Evolutionary conservation across 139 green algal species (phyloP).

Genomic region (Penium margaritaceum): DNA sequence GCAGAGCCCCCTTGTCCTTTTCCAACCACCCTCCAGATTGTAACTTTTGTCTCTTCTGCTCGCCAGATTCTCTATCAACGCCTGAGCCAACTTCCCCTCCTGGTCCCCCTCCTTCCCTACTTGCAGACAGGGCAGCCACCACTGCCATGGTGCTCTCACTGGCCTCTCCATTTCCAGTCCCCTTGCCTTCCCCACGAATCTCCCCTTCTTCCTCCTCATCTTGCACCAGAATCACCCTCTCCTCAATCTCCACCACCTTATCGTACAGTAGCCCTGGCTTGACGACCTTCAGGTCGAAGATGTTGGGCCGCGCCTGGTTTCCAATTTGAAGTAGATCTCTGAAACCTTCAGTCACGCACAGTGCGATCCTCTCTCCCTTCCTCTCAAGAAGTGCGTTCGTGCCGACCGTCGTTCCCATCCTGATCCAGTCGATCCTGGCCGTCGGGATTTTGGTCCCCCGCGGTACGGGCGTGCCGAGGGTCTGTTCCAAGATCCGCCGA

Average conservation of each 20-base stretch:
- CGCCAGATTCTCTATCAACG: too few species aligned
- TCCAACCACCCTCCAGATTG: not conserved
- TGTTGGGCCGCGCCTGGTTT: slow-evolving; percentile 65
- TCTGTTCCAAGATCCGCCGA: slow-evolving; percentile 75
- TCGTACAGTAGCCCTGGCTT: slow-evolving; percentile 52
- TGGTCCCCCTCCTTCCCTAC: not conserved
- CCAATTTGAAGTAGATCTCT: slow-evolving; percentile 87
- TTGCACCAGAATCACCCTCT: slow-evolving; percentile 53
- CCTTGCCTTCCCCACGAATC: too few species aligned
- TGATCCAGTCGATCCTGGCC: slow-evolving; percentile 46
- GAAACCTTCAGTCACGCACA: slow-evolving; percentile 76
- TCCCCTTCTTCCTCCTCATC: slow-evolving; percentile 1
- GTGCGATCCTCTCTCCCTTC: slow-evolving; percentile 37
- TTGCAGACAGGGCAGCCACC: too few species aligned
- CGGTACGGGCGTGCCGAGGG: slow-evolving; percentile 55
- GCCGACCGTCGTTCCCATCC: slow-evolving; percentile 67
- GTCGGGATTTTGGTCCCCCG: slow-evolving; percentile 34
- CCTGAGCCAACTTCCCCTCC: not conserved
- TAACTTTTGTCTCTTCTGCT: too few species aligned
- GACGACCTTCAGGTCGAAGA: slow-evolving; percentile 45
- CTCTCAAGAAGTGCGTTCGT: slow-evolving; percentile 54
- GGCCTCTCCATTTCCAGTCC: not conserved
- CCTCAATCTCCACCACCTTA: slow-evolving; percentile 78
- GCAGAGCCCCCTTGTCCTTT: not conserved
- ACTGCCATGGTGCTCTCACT: too few species aligned